phyloP scores from a whole-genome alignment of 352 stramenopile species.

The Pythium aristosporum region DNA sequence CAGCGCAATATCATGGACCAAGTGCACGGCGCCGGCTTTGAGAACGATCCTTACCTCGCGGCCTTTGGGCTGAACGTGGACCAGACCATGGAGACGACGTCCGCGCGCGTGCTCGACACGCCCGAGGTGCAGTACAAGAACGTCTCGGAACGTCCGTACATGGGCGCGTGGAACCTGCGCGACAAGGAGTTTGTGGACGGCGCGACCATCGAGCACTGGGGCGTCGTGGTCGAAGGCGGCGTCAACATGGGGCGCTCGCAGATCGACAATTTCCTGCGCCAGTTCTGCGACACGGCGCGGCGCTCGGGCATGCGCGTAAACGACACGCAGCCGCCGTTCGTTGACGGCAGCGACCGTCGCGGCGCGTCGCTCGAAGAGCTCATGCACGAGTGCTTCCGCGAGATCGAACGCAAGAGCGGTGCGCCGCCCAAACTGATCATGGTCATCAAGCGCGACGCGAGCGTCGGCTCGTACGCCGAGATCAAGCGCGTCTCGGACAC shows the following conservation, averaged over 20 bases:
- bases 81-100: conserved; percentile 43
- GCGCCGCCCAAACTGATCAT: conserved; percentile 30
- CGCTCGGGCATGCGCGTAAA: conserved; percentile 43
- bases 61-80: conserved; percentile 67
- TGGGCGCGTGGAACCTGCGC: conserved; percentile 75
- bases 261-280: conserved; percentile 45
- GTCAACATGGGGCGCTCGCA: conserved; percentile 4
- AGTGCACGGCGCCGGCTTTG: conserved; percentile 59
- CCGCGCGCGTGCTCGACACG: conserved; percentile 50
- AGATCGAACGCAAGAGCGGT: conserved; percentile 32
- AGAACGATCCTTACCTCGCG: conserved; percentile 62
- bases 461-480: conserved; percentile 29
- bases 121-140: conserved; percentile 67
- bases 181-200: conserved; percentile 69
- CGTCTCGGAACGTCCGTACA: conserved; percentile 55
- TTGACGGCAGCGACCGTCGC: conserved; percentile 41
- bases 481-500: conserved; percentile 46
- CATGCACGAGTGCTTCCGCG: conserved; percentile 55
- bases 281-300: conserved; percentile 34
- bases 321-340: conserved; percentile 37
- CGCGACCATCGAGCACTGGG: conserved; percentile 51
- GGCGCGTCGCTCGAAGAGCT: conserved; percentile 50
- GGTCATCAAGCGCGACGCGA: conserved; percentile 33
- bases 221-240: conserved; percentile 40
- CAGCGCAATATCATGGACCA: conserved; percentile 62